A percentile compares a stretch with the other conserved stretches of the same genome.
phyloP scores from a whole-genome alignment of 768 basidiomycete species.

The Podaxis sp. region DNA sequence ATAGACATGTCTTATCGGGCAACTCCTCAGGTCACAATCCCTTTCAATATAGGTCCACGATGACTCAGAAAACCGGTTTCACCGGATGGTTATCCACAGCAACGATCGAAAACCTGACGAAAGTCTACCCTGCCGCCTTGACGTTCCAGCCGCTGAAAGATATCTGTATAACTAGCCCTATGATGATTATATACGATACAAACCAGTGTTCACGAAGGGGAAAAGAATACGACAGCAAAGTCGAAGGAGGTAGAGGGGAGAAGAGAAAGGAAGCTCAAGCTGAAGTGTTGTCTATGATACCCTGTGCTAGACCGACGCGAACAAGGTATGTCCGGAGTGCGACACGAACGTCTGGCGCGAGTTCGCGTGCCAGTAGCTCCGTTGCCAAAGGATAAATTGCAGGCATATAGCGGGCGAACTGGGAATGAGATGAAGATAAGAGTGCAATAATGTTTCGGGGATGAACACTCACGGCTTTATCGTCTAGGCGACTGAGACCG shows the following conservation, averaged over 20 bases:
- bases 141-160: background rate
- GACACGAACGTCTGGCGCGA: conserved; percentile 79
- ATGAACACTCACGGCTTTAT: conserved; percentile 72
- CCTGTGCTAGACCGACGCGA: conserved; percentile 72
- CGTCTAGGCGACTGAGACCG: conserved; percentile 87
- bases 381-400: conserved; percentile 89
- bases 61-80: too few relatives aligned
- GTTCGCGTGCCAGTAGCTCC: conserved; percentile 80
- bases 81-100: background rate
- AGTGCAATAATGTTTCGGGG: background rate
- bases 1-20: too few relatives aligned
- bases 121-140: background rate
- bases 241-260: background rate
- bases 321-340: conserved; percentile 78
- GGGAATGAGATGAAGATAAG: conserved; percentile 12
- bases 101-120: background rate
- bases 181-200: conserved; percentile 34
- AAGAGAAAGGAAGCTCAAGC: conserved; percentile 16
- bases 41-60: too few relatives aligned
- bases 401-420: conserved; percentile 89
- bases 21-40: too few relatives aligned
- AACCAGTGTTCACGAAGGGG: conserved; percentile 27
- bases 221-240: background rate
- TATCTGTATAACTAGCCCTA: conserved; percentile 2
- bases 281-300: conserved; percentile 64